Percentiles rank a stretch among this genome's conserved stretches.
These are phyloP conservation scores for Fusarium sp. DNA, from an alignment of 2,329 filamentous ascomycete species.

Conservation along the genomic window DNA sequence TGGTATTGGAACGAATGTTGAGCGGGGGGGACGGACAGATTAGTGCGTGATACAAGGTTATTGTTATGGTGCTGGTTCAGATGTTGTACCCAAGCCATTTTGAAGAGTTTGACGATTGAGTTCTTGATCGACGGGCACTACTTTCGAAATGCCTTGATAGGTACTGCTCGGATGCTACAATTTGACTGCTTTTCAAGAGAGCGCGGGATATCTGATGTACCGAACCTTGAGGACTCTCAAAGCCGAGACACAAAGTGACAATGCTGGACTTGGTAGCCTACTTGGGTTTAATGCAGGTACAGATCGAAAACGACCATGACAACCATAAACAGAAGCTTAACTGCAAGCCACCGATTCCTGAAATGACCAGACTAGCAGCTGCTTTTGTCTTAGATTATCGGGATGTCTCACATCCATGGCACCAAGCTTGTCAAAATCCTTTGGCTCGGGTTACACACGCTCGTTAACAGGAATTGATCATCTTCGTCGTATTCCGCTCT, in stretches of 20 bases:
- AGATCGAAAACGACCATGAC: neutral
- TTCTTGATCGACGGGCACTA: no score
- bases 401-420: neutral
- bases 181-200: no score
- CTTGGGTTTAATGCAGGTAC: neutral
- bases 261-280: neutral
- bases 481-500: neutral
- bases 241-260: rapidly evolving
- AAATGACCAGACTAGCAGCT: neutral
- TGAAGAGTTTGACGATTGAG: no score
- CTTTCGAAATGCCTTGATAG: no score
- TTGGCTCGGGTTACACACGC: no score
- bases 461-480: neutral
- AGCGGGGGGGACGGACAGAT: no score
- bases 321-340: constrained; percentile 22
- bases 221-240: neutral
- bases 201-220: no score
- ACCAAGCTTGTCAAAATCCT: neutral
- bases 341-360: neutral
- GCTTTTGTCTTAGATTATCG: neutral
- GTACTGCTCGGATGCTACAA: no score
- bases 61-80: no score
- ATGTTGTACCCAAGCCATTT: no score
- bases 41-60: no score
- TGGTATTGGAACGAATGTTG: no score